Base-by-base conservation (phyloP, 2,329 filamentous ascomycete genomes). In the Arthrobotrys sinensis region DNA sequence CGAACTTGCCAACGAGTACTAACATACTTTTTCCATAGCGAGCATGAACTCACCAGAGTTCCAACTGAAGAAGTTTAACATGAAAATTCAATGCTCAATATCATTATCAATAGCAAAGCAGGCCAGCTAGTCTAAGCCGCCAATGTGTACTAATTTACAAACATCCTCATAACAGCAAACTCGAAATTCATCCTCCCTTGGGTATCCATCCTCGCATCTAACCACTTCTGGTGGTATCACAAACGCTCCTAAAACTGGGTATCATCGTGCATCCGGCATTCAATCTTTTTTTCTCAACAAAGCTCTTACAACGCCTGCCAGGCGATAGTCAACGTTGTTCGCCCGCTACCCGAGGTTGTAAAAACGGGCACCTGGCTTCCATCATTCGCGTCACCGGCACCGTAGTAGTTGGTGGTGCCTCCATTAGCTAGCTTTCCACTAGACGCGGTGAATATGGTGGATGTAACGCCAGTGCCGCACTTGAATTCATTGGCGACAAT, bases 401-500 rank as follows among this genome's bases (percentile, higher is more conserved):
- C 67, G 36, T 53, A 78, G 19, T 45, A 78, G 16, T 14, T 68
- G 1, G 62, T 55, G 3, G 24, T 43, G 16, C 34, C 38, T 10
- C 43, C 67, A 28, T 67, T 72, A 4, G 46, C 75, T 28, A 78
- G 32, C 28, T 72, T 63, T 5, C 62, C 55, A 8, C 38, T 53
- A 8, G 52, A 63, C 10, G 67, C 24, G 16, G 70, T 80, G 53
- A 81, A 80, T 11, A 62, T 63, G 16, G 69, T 71, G 14, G 79
- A 68, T 0, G 79, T 57, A 53, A 76, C 73, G 16, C 45, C 64
- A 5, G 71, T 32, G 82, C 80, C 28, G 75, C 80, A 57, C 46
- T 71, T 57, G 46, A 66, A 81, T 82, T 82, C 82, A 82, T 83
- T 87, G 2, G 85, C 83, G 3, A 87, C 84, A 53, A 92, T 85